Conservation (phyloP, 2,329 filamentous ascomycete species). For the Cadophora sp. region DNA sequence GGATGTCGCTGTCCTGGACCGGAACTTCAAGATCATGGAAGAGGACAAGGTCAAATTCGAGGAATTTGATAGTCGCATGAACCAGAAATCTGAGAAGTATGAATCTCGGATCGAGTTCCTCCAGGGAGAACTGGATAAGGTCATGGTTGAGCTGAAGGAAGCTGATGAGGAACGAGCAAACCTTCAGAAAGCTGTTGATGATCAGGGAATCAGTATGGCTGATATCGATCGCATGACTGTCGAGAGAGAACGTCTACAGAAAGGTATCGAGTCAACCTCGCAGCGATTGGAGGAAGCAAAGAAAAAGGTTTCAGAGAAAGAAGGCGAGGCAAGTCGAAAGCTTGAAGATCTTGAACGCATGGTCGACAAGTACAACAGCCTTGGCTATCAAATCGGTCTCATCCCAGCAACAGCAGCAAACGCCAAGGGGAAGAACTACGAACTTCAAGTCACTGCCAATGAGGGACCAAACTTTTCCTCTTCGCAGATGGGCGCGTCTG, state of each 20-base stretch:
- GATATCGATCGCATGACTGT: conserved; percentile 99
- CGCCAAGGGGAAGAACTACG: conserved; percentile 83
- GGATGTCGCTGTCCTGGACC: conserved; percentile 82
- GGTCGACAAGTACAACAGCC: conserved; percentile 90
- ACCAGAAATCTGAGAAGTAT: conserved; percentile 88
- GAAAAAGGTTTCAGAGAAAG: conserved; percentile 81
- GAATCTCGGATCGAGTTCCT: conserved; percentile 79
- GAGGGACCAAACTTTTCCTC: conserved; percentile 78
- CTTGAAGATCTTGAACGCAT: conserved; percentile 91
- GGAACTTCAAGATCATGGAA: conserved; percentile 91
- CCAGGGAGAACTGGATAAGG: conserved; percentile 85
- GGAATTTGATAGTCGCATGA: conserved; percentile 86
- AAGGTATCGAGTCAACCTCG: conserved; percentile 79
- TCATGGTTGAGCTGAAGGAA: conserved; percentile 75
- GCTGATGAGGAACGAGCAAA: conserved; percentile 81
- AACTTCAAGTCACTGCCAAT: conserved; percentile 83
- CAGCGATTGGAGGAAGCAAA: conserved; percentile 85
- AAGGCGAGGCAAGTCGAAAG: conserved; percentile 83
- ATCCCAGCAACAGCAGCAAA: conserved; percentile 87
- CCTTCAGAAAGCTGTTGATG: conserved; percentile 87
- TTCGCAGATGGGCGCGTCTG: conserved; percentile 55
- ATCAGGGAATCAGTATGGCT: conserved; percentile 93
- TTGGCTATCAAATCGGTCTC: conserved; percentile 91
- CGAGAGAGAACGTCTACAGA: conserved; percentile 92
- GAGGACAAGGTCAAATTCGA: conserved; percentile 96